Conservation (phyloP, 2,329 filamentous ascomycete species). For the Fusarium sp. region DNA sequence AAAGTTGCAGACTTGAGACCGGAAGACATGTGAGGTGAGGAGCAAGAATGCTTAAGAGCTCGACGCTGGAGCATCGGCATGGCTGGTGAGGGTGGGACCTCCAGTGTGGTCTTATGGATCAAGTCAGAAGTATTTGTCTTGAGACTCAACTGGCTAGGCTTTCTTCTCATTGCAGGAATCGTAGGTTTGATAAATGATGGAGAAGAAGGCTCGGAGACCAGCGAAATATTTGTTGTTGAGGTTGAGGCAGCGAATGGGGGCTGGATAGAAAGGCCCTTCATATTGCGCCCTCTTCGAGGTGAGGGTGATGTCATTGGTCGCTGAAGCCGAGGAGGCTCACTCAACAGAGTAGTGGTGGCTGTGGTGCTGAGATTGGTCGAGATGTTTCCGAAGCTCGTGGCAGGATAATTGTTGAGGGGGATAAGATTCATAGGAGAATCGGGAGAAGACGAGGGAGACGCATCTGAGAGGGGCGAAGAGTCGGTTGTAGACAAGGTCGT, state of each 20-base stretch:
- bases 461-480: slow-evolving; percentile 88
- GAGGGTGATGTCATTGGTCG: slow-evolving; percentile 75
- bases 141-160: slow-evolving; percentile 80
- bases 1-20: slow-evolving; percentile 67
- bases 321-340: slow-evolving; percentile 54
- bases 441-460: slow-evolving; percentile 90
- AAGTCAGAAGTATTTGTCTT: slow-evolving; percentile 74
- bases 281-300: slow-evolving; percentile 78
- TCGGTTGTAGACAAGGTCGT: slow-evolving; percentile 94
- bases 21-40: slow-evolving; percentile 72
- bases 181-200: slow-evolving; percentile 83
- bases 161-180: slow-evolving; percentile 75
- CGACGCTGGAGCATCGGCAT: slow-evolving; percentile 69
- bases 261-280: slow-evolving; percentile 85
- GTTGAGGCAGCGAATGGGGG: slow-evolving; percentile 59
- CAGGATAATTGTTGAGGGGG: slow-evolving; percentile 74
- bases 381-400: slow-evolving; percentile 63
- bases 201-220: slow-evolving; percentile 73
- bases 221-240: slow-evolving; percentile 58
- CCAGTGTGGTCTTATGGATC: slow-evolving; percentile 57
- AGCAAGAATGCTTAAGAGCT: slow-evolving; percentile 73
- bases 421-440: slow-evolving; percentile 84
- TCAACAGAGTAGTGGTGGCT: slow-evolving; percentile 46
- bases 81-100: slow-evolving; percentile 65
- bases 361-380: slow-evolving; percentile 11